phyloP scores from a whole-genome alignment of 225 moss, liverwort and hornwort species.

The Asterella californica region DNA sequence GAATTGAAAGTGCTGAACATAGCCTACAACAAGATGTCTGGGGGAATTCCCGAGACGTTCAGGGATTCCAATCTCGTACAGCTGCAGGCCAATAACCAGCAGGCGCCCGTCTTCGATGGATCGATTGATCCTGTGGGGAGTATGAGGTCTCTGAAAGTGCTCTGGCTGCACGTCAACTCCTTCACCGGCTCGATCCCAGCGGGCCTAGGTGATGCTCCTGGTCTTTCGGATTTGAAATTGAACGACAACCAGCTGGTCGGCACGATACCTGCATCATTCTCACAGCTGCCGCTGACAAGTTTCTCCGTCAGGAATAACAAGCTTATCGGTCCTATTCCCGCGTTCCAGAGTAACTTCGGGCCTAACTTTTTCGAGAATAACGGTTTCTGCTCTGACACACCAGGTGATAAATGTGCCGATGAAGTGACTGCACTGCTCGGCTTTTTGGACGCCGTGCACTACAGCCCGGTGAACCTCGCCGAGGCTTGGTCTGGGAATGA shows the following conservation, averaged over 20 bases:
- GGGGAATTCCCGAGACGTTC: constrained; percentile 53
- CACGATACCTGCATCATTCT: constrained; percentile 49
- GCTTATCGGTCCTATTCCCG: constrained; percentile 63
- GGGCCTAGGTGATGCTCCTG: constrained; percentile 47
- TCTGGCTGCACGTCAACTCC: constrained; percentile 77
- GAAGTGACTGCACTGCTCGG: constrained; percentile 62
- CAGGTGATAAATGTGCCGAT: constrained; percentile 43
- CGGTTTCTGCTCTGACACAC: constrained; percentile 46
- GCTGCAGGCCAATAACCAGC: constrained; percentile 68
- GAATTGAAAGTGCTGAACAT: constrained; percentile 59
- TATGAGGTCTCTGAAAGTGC: constrained; percentile 57
- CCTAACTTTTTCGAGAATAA: constrained; percentile 18
- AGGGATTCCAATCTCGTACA: constrained; percentile 58
- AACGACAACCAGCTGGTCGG: constrained; percentile 83
- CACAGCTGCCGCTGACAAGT: constrained; percentile 41
- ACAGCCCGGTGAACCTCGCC: constrained; percentile 48
- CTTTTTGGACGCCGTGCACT: constrained; percentile 54
- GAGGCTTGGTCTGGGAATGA: constrained; percentile 57
- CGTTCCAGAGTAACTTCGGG: constrained; percentile 21
- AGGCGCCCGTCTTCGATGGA: constrained; percentile 40
- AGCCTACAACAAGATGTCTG: constrained; percentile 62
- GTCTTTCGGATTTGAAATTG: constrained; percentile 54
- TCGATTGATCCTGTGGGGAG: constrained; percentile 55
- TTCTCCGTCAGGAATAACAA: constrained; percentile 50
- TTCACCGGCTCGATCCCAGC: constrained; percentile 72